These are phyloP conservation scores for Periconia sp. DNA, from an alignment of 2,329 filamentous ascomycete species.

Conservation along the genomic window DNA sequence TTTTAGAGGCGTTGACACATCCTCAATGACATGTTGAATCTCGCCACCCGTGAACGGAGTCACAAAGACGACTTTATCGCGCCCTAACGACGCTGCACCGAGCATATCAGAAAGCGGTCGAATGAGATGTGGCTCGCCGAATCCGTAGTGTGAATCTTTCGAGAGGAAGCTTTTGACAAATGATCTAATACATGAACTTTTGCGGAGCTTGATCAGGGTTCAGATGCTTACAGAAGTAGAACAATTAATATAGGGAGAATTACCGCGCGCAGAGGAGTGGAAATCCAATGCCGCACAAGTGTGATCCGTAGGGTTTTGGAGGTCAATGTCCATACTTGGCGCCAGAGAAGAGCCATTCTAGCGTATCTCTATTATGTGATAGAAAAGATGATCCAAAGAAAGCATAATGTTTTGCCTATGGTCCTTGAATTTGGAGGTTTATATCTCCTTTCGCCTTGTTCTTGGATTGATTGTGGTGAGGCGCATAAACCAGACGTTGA, in stretches of 20 bases:
- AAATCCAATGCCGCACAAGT: conserved; percentile 49
- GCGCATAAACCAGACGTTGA: not conserved
- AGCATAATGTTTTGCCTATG: too few species aligned
- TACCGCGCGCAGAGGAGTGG: conserved; percentile 57
- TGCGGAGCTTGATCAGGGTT: too few species aligned
- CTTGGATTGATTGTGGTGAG: too few species aligned
- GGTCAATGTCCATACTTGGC: conserved; percentile 58
- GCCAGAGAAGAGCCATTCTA: conserved; percentile 38
- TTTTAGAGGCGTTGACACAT: conserved; percentile 60
- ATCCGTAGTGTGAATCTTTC: conserved; percentile 72
- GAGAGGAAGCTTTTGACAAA: conserved; percentile 80
- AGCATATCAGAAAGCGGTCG: conserved; percentile 68
- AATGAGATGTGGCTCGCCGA: conserved; percentile 65
- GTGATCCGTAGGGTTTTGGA: conserved; percentile 59
- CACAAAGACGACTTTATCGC: conserved; percentile 74
- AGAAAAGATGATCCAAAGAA: not conserved
- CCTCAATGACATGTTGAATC: conserved; percentile 71
- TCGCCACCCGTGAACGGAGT: conserved; percentile 69
- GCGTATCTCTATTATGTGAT: not conserved
- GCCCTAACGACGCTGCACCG: conserved; percentile 57
- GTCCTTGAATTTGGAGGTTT: too few species aligned
- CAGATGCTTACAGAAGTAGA: conserved; percentile 7
- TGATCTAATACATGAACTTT: conserved; percentile 46
- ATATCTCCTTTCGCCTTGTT: too few species aligned
- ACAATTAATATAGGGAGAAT: conserved; percentile 56